Evolutionary conservation across 106 monocot genomes (phyloP).

Genomic region (Apostasia shenzhenica): DNA sequence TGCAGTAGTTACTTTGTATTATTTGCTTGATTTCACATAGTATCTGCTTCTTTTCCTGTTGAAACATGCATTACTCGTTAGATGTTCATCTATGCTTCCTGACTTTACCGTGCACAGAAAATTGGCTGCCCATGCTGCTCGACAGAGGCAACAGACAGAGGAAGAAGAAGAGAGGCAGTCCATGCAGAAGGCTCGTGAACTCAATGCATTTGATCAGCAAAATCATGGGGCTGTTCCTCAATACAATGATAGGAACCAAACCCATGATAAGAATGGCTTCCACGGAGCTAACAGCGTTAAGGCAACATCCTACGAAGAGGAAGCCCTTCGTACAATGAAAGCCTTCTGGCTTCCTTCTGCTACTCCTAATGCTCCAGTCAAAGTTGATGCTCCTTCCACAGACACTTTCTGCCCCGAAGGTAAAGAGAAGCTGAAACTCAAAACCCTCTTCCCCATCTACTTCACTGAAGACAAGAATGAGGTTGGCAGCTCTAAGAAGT

Average conservation of each 20-base stretch:
- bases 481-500: constrained; percentile 5
- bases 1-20: too few species aligned
- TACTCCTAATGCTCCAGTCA: constrained; percentile 73
- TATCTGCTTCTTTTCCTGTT: too few species aligned
- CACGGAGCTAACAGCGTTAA: constrained; percentile 98
- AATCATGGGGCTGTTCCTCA: constrained; percentile 88
- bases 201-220: constrained; percentile 85
- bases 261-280: constrained; percentile 47
- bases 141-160: constrained; percentile 70
- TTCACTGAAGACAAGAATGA: constrained; percentile 44
- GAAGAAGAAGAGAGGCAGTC: constrained; percentile 66
- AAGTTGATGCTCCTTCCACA: constrained; percentile 60
- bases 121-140: constrained; percentile 61
- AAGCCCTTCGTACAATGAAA: constrained; percentile 95
- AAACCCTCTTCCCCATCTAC: constrained; percentile 66
- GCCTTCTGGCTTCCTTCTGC: constrained; percentile 99
- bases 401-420: constrained; percentile 83
- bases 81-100: neutral
- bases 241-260: constrained; percentile 38
- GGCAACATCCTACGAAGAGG: constrained; percentile 87
- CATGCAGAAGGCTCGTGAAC: constrained; percentile 56
- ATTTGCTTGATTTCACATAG: too few species aligned
- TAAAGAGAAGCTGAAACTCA: constrained; percentile 87
- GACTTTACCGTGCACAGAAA: constrained; percentile 32
- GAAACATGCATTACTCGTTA: too few species aligned